Evolutionary conservation across 768 basidiomycete species (phyloP).

Genomic region (Tricholoma hemisulphureum): DNA sequence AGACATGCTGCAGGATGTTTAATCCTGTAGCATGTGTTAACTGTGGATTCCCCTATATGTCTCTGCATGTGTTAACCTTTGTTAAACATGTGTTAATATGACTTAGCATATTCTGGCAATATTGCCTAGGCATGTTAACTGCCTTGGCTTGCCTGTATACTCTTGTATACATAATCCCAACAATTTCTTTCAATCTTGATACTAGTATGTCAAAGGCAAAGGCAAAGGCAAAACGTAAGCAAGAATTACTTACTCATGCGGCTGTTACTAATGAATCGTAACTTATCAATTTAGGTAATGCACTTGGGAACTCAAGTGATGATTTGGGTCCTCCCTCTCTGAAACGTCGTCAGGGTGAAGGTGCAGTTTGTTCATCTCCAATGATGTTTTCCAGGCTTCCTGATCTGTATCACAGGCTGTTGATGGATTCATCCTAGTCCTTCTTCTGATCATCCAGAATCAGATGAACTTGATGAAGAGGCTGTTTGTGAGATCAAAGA

Average conservation of each 20-base stretch:
- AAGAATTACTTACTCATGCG: background rate
- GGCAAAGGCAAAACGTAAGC: background rate
- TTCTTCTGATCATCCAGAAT: background rate
- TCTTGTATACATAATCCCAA: too few relatives aligned
- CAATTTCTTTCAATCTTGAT: background rate
- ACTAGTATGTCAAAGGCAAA: background rate
- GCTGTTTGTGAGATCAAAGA: background rate
- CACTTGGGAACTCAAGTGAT: background rate
- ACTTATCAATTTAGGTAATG: background rate
- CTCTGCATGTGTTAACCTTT: too few relatives aligned
- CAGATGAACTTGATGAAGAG: background rate
- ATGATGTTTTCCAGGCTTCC: background rate
- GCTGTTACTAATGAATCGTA: background rate
- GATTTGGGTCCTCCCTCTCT: background rate
- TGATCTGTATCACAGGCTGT: background rate
- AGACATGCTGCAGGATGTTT: too few relatives aligned
- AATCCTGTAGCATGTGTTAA: too few relatives aligned
- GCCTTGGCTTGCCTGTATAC: too few relatives aligned
- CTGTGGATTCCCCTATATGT: too few relatives aligned
- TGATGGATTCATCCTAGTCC: background rate
- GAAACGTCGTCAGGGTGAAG: background rate
- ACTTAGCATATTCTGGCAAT: too few relatives aligned
- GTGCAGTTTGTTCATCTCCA: background rate
- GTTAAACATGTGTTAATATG: too few relatives aligned
- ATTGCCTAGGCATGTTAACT: too few relatives aligned